phyloP scores from a whole-genome alignment of 495 filamentous ascomycete genomes.

The Daldinia caldariorum region DNA sequence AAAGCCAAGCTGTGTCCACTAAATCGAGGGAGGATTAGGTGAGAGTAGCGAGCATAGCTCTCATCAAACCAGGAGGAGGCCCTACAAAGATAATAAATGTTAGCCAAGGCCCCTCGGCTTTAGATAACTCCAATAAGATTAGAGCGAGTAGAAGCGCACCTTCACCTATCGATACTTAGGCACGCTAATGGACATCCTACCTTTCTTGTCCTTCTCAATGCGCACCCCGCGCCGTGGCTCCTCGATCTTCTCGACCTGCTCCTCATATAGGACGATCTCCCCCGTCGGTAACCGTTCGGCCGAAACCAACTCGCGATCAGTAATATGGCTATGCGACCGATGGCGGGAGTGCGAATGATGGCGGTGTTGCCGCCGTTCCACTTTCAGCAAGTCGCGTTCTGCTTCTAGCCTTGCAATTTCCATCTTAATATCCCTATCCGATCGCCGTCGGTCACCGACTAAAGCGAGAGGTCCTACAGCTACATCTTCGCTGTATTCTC shows the following conservation, averaged over 20 bases:
- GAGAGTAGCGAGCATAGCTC: conserved; percentile 80
- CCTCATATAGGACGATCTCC: conserved; percentile 64
- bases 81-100: conserved; percentile 42
- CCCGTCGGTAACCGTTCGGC: conserved; percentile 59
- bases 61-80: conserved; percentile 70
- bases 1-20: background rate
- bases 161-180: conserved; percentile 63
- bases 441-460: conserved; percentile 53
- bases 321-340: conserved; percentile 48
- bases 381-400: conserved; percentile 40
- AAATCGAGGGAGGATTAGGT: conserved; percentile 56
- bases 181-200: conserved; percentile 79
- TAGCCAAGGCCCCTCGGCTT: conserved; percentile 28
- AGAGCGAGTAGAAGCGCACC: conserved; percentile 48
- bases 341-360: conserved; percentile 39
- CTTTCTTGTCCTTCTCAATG: conserved; percentile 84
- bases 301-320: conserved; percentile 55
- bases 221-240: conserved; percentile 67
- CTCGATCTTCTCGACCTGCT: conserved; percentile 62
- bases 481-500: conserved; percentile 60
- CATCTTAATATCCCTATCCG: conserved; percentile 65
- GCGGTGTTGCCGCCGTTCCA: conserved; percentile 45
- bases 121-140: background rate
- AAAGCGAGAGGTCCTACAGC: conserved; percentile 64
- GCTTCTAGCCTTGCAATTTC: conserved; percentile 68